Percentiles rank a stretch among this genome's conserved stretches.
Evolutionary conservation across 1,284 basidiomycete species (phyloP).

Genomic region (Cryptococcus neoformans): DNA sequence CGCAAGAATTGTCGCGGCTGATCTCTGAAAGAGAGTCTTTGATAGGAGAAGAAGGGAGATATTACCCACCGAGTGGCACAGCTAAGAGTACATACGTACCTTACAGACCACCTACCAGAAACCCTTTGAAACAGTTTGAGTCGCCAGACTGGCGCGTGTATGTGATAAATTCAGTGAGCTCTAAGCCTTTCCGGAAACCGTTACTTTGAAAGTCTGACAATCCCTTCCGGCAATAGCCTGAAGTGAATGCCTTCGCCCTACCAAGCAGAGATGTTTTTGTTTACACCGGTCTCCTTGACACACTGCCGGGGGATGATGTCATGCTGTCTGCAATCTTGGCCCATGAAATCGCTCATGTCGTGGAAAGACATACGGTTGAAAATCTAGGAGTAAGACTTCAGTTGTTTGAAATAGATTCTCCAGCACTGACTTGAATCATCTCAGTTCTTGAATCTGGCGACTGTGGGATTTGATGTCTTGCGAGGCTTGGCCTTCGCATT

Average conservation of each 20-base stretch:
- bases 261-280: slow-evolving; percentile 55
- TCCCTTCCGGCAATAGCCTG: slow-evolving; percentile 36
- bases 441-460: slow-evolving; percentile 53
- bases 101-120: slow-evolving; percentile 45
- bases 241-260: slow-evolving; percentile 55
- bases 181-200: no score
- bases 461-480: slow-evolving; percentile 54
- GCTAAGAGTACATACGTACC: slow-evolving; percentile 46
- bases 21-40: slow-evolving; percentile 30
- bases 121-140: slow-evolving; percentile 51
- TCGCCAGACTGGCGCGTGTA: slow-evolving; percentile 53
- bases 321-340: slow-evolving; percentile 53
- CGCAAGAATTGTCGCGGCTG: slow-evolving; percentile 29
- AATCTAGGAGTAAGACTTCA: slow-evolving; percentile 48
- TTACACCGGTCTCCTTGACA: slow-evolving; percentile 53
- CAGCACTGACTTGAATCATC: not conserved
- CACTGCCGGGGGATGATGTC: slow-evolving; percentile 50
- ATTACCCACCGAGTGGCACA: slow-evolving; percentile 45
- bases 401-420: no score
- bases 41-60: slow-evolving; percentile 6
- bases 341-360: slow-evolving; percentile 54
- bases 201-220: not conserved
- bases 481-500: slow-evolving; percentile 54
- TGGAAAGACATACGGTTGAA: slow-evolving; percentile 55
- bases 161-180: slow-evolving; percentile 50